phyloP scores from a whole-genome alignment of 2,329 filamentous ascomycete species.

The Fusarium fujikuroi region DNA sequence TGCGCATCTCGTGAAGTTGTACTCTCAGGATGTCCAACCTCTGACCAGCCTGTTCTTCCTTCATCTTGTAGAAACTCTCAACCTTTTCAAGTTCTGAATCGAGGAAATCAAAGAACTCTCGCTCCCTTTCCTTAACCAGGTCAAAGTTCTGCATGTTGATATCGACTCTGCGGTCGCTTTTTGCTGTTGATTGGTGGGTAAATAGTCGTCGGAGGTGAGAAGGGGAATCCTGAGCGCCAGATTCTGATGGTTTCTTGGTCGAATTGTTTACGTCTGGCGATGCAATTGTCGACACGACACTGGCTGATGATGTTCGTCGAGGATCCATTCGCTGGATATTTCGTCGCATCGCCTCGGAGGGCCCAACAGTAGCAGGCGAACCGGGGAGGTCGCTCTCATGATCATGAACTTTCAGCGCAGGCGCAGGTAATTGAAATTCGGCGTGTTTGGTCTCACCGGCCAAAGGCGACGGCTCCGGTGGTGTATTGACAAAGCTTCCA shows the following conservation, averaged over 20 bases:
- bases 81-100: conserved; percentile 91
- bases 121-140: conserved; percentile 76
- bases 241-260: conserved; percentile 35
- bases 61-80: conserved; percentile 86
- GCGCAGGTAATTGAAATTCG: conserved; percentile 64
- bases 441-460: conserved; percentile 35
- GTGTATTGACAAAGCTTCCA: conserved; percentile 63
- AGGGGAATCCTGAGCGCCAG: conserved; percentile 39
- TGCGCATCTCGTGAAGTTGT: conserved; percentile 93
- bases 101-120: conserved; percentile 88
- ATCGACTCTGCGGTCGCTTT: conserved; percentile 51
- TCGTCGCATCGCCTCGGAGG: conserved; percentile 28
- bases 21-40: conserved; percentile 77
- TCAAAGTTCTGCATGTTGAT: conserved; percentile 60
- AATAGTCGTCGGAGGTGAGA: conserved; percentile 51
- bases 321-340: conserved; percentile 42
- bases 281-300: conserved; percentile 35
- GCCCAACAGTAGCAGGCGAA: conserved; percentile 42
- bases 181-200: conserved; percentile 44
- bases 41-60: conserved; percentile 85
- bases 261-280: conserved; percentile 2
- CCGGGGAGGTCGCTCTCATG: conserved; percentile 22
- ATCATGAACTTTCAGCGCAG: conserved; percentile 58
- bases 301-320: conserved; percentile 52
- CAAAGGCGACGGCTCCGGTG: conserved; percentile 47